phyloP scores from a whole-genome alignment of 768 basidiomycete genomes.

The Tylopilus balloui region DNA sequence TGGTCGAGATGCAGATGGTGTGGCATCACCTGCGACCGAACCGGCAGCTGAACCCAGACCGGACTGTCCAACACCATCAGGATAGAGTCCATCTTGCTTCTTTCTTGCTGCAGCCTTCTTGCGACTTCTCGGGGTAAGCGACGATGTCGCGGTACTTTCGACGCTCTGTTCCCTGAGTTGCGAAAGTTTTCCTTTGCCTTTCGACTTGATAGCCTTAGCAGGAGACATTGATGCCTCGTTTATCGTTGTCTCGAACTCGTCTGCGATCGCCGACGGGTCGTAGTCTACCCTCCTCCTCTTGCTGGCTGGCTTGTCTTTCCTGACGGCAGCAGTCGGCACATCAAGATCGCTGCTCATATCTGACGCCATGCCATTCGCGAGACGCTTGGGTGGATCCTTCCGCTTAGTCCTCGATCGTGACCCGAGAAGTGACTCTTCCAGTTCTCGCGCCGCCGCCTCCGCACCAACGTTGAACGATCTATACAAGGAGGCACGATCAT shows the following conservation, averaged over 20 bases:
- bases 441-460: conserved; percentile 54
- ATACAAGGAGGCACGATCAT: conserved; percentile 20
- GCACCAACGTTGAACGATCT: conserved; percentile 31
- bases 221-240: conserved; percentile 37
- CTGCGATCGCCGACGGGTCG: conserved; percentile 35
- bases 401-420: conserved; percentile 34
- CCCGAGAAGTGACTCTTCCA: conserved; percentile 54
- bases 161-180: conserved; percentile 50
- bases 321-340: conserved; percentile 32
- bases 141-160: conserved; percentile 47
- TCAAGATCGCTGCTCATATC: conserved; percentile 61
- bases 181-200: conserved; percentile 49
- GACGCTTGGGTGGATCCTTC: conserved; percentile 48
- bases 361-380: conserved; percentile 44
- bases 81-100: conserved; percentile 48
- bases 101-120: conserved; percentile 56
- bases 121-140: conserved; percentile 44
- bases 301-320: conserved; percentile 40
- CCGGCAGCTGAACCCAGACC: conserved; percentile 45
- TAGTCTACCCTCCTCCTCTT: conserved; percentile 65
- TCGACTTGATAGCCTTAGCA: conserved; percentile 35
- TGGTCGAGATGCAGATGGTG: conserved; percentile 67
- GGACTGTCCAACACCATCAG: conserved; percentile 49
- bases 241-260: conserved; percentile 45
- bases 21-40: conserved; percentile 62